Percentiles rank a stretch among this genome's conserved stretches.
These are phyloP conservation scores for Vitis labrusca DNA, from an alignment of 164 flowering plant species.

Conservation along the genomic window DNA sequence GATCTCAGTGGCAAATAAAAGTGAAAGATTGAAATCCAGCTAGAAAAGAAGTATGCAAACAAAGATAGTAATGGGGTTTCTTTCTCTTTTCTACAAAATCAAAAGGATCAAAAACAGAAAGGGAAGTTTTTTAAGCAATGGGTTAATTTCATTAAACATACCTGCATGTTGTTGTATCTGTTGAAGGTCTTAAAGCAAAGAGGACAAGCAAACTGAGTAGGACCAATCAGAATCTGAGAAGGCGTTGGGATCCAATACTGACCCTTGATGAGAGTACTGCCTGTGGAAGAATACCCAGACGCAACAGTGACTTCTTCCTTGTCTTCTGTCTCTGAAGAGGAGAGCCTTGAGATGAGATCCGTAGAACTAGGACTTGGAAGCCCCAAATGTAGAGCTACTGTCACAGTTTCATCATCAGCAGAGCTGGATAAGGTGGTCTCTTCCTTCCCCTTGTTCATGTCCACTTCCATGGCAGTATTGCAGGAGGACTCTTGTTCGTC, in stretches of 20 bases:
- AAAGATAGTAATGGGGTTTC: conserved; percentile 19
- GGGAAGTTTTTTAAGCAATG: conserved; percentile 8
- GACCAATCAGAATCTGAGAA: conserved; percentile 91
- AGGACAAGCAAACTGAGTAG: conserved; percentile 95
- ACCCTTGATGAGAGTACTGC: conserved; percentile 55
- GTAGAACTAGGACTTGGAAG: conserved; percentile 47
- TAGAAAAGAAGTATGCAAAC: conserved; percentile 18
- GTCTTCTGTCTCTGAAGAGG: conserved; percentile 27
- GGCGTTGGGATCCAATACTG: conserved; percentile 98
- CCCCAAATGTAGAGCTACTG: conserved; percentile 71
- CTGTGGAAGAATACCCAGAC: conserved; percentile 30
- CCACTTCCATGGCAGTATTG: conserved; percentile 41
- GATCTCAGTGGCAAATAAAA: conserved; percentile 14
- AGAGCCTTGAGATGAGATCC: conserved; percentile 40
- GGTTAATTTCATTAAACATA: conserved; percentile 10
- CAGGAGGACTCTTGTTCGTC: conserved; percentile 30
- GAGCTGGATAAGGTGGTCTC: conserved; percentile 17
- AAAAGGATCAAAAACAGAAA: conserved; percentile 15
- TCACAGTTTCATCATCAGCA: conserved; percentile 41
- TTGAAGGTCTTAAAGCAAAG: conserved; percentile 97
- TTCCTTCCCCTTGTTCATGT: conserved; percentile 24
- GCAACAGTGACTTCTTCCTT: conserved; percentile 37
- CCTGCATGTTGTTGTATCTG: conserved; percentile 99
- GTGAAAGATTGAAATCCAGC: conserved; percentile 27
- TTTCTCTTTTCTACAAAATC: conserved; percentile 24